These are phyloP conservation scores for Lasiodiplodia hormozganensis DNA, from an alignment of 2,329 filamentous ascomycete species.

Conservation along the genomic window DNA sequence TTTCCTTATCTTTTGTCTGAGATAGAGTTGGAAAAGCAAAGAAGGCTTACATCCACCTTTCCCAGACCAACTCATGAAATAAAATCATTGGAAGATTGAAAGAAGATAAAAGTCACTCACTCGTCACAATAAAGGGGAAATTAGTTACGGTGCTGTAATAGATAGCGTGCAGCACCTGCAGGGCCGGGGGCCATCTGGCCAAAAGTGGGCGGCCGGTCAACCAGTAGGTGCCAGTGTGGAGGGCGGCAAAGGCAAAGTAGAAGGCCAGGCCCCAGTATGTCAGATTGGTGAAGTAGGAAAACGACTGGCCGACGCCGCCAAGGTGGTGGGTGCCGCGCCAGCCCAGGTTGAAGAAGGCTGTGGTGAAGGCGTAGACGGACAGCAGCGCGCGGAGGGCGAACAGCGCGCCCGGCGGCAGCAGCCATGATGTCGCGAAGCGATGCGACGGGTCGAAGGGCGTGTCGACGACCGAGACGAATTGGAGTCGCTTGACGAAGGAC, in stretches of 20 bases:
- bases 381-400: slow-evolving; percentile 61
- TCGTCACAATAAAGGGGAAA: slow-evolving; percentile 53
- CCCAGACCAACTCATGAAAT: background rate
- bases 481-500: background rate
- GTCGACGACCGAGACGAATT: background rate
- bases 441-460: slow-evolving; percentile 56
- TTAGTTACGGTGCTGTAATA: slow-evolving; percentile 52
- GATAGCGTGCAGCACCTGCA: slow-evolving; percentile 49
- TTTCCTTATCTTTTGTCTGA: background rate
- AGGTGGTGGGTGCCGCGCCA: slow-evolving; percentile 64
- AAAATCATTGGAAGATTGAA: background rate
- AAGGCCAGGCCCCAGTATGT: slow-evolving; percentile 85
- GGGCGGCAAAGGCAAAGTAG: slow-evolving; percentile 72
- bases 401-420: slow-evolving; percentile 71
- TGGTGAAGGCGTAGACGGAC: slow-evolving; percentile 71
- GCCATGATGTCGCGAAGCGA: slow-evolving; percentile 82
- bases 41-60: background rate
- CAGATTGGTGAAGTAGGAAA: slow-evolving; percentile 83
- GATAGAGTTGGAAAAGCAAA: no score
- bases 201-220: slow-evolving; percentile 46
- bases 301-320: slow-evolving; percentile 61
- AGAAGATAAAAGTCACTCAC: slow-evolving; percentile 39
- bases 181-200: slow-evolving; percentile 44
- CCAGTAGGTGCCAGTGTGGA: slow-evolving; percentile 73
- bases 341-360: slow-evolving; percentile 72